A percentile compares a stretch with the other conserved stretches of the same genome.
Evolutionary conservation across 2,329 filamentous ascomycete species (phyloP).

Genomic region (Rachicladosporium sp.): DNA sequence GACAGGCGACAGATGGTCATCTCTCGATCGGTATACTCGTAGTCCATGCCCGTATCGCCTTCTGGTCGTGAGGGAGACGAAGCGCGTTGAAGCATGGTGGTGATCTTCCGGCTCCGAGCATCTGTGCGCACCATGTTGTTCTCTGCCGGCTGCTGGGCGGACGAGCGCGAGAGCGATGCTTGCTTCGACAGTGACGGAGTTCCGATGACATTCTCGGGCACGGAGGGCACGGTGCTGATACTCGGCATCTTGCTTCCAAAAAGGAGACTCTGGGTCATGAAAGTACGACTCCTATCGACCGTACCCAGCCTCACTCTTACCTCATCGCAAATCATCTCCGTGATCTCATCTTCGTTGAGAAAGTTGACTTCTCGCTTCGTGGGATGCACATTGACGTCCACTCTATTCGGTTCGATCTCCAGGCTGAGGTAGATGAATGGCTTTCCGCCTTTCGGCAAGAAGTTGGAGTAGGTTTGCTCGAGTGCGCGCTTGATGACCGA

Average conservation of each 20-base stretch:
- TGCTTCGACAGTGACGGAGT: conserved; percentile 10
- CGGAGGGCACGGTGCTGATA: conserved; percentile 27
- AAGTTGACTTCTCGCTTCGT: conserved; percentile 97
- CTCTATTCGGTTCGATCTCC: conserved; percentile 79
- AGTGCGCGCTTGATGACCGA: conserved; percentile 75
- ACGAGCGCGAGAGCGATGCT: conserved; percentile 14
- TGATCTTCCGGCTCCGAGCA: conserved; percentile 81
- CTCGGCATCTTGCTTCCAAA: conserved; percentile 46
- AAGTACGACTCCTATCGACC: conserved; percentile 87
- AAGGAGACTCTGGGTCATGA: conserved; percentile 83
- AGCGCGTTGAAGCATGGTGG: conserved; percentile 56
- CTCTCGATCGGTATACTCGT: conserved; percentile 60
- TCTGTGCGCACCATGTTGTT: conserved; percentile 89
- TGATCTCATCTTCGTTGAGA: conserved; percentile 92
- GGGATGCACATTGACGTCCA: conserved; percentile 95
- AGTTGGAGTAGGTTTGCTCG: conserved; percentile 77
- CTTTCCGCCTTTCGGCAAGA: conserved; percentile 85
- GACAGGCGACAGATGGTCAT: conserved; percentile 59
- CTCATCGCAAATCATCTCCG: conserved; percentile 69
- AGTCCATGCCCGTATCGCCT: conserved; percentile 45
- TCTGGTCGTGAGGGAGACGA: conserved; percentile 23
- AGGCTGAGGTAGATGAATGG: conserved; percentile 88
- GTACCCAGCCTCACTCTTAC: conserved; percentile 67
- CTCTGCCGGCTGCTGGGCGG: conserved; percentile 51
- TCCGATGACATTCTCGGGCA: conserved; percentile 21